phyloP scores from a whole-genome alignment of 2,329 filamentous ascomycete genomes.

The Microcera coccophila region DNA sequence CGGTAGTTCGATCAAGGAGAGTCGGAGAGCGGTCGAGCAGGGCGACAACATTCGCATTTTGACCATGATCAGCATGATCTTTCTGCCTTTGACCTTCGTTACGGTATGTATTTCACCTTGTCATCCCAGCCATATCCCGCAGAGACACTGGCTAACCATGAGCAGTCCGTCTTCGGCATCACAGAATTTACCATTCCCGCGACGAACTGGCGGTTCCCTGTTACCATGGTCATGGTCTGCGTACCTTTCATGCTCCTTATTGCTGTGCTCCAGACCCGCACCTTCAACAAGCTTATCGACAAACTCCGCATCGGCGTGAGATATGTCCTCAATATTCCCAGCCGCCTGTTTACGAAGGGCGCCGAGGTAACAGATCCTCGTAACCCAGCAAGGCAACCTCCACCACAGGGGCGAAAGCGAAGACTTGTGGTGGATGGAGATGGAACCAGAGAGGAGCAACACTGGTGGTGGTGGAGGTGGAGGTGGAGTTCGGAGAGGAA shows the following conservation, averaged over 20 bases:
- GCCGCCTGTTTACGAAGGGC: constrained; percentile 4
- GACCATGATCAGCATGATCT: constrained; percentile 59
- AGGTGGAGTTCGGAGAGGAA: constrained; percentile 9
- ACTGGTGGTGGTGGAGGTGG: constrained; percentile 6
- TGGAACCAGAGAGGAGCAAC: constrained; percentile 2
- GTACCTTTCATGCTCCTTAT: constrained; percentile 48
- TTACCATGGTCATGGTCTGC: constrained; percentile 63
- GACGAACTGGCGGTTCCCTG: constrained; percentile 43
- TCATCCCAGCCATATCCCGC: neutral
- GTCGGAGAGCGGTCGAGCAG: constrained; percentile 58
- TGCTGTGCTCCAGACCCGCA: constrained; percentile 42
- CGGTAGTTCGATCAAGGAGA: constrained; percentile 60
- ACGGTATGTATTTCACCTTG: constrained; percentile 38
- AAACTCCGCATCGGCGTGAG: constrained; percentile 15
- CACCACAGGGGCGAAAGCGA: neutral
- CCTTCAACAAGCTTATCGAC: constrained; percentile 30
- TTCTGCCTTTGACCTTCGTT: constrained; percentile 59
- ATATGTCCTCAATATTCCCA: constrained; percentile 5
- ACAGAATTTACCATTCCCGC: constrained; percentile 42
- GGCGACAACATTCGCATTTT: constrained; percentile 59
- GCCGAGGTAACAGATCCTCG: constrained; percentile 20
- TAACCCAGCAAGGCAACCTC: constrained; percentile 4
- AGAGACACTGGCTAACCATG: too few species aligned
- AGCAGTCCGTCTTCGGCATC: constrained; percentile 51
- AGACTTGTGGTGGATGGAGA: neutral